phyloP scores from a whole-genome alignment of 257 asterid genomes.

The Solanum corneliomulleri region DNA sequence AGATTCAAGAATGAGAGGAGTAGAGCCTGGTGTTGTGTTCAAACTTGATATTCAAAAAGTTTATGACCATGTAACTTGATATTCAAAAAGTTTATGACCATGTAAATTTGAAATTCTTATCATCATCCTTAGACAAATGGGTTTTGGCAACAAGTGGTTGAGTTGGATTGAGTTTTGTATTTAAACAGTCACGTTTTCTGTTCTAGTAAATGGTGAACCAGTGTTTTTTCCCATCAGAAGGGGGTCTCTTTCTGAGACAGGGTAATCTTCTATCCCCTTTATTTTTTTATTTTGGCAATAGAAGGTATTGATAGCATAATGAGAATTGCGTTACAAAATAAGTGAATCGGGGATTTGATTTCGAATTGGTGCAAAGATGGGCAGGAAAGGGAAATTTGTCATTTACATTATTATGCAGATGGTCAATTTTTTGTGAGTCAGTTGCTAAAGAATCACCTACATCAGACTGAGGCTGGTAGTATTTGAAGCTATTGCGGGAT shows the following conservation, averaged over 20 bases:
- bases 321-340: not conserved
- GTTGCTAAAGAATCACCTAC: not conserved
- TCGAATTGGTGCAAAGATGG: not conserved
- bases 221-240: not conserved
- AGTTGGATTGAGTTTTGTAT: not conserved
- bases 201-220: not conserved
- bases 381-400: not conserved
- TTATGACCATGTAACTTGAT: not conserved
- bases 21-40: not conserved
- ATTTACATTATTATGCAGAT: not conserved
- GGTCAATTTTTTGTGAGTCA: not conserved
- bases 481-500: not conserved
- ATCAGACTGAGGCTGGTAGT: not conserved
- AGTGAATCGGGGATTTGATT: not conserved
- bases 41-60: not conserved
- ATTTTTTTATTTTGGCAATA: not conserved
- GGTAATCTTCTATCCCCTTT: not conserved
- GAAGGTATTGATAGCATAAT: not conserved
- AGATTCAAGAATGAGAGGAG: not conserved
- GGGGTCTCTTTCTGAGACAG: not conserved
- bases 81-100: not conserved
- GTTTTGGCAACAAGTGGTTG: not conserved
- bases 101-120: not conserved
- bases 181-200: not conserved
- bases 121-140: not conserved